Evolutionary conservation across 148 eudicot genomes (phyloP).

Genomic region (Amaranthus hypochondriacus): DNA sequence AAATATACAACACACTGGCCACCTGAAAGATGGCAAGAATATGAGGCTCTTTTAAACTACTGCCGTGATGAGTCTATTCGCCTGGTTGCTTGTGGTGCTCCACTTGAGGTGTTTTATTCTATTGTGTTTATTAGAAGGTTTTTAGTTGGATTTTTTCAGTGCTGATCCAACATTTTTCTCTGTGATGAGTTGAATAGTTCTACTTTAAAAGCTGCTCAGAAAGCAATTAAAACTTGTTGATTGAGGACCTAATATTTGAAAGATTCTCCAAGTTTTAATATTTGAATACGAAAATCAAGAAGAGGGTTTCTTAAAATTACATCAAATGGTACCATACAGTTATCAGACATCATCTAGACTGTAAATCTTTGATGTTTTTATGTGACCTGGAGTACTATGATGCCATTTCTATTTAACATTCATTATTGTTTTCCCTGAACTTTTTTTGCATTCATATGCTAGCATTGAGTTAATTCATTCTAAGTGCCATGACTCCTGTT

Average conservation of each 20-base stretch:
- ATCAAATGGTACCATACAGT: not conserved
- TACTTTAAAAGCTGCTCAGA: not conserved
- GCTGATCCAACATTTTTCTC: not conserved
- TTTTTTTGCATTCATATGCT: not conserved
- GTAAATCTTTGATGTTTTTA: not conserved
- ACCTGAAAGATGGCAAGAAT: constrained; percentile 88
- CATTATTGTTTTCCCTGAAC: not conserved
- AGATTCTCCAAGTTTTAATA: not conserved
- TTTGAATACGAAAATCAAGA: not conserved
- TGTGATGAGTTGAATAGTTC: not conserved
- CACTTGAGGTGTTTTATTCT: constrained; percentile 66
- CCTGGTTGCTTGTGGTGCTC: constrained; percentile 86
- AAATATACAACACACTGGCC: constrained; percentile 74
- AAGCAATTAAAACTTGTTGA: constrained; percentile 1
- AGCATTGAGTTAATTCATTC: not conserved
- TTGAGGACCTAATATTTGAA: not conserved
- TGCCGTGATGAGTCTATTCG: constrained; percentile 75
- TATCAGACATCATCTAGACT: not conserved
- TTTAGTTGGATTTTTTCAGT: not conserved
- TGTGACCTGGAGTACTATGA: not conserved
- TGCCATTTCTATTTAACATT: not conserved
- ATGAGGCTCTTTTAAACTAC: constrained; percentile 71
- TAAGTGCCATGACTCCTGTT: not conserved
- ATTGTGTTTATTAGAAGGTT: not conserved
- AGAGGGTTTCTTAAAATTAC: not conserved